Conservation (phyloP, 345 rosid species). For the Gossypium mustelinum region DNA sequence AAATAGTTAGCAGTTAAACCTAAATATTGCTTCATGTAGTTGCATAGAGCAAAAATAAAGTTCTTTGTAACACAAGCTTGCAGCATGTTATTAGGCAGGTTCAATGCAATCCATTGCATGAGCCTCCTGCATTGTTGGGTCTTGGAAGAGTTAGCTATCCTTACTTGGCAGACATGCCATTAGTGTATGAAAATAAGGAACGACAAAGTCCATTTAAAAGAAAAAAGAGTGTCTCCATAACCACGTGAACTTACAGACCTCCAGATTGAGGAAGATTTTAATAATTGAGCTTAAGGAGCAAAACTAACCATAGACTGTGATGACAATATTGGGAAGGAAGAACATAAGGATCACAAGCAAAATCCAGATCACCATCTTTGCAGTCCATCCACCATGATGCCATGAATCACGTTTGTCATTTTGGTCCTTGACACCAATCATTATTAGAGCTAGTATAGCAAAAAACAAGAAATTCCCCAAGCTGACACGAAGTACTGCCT, state of each 20-base stretch:
- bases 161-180: background rate
- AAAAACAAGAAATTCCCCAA: constrained; percentile 86
- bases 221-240: background rate
- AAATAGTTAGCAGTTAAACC: background rate
- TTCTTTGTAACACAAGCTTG: background rate
- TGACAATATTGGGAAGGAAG: constrained; percentile 66
- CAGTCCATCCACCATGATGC: constrained; percentile 94
- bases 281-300: background rate
- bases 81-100: background rate
- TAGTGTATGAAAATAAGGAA: background rate
- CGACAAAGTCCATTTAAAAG: background rate
- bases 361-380: constrained; percentile 84
- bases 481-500: constrained; percentile 96
- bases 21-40: background rate
- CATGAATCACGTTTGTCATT: constrained; percentile 84
- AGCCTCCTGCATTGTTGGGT: background rate
- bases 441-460: constrained; percentile 59
- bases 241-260: background rate
- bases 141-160: background rate
- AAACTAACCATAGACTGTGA: constrained; percentile 71
- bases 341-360: constrained; percentile 84
- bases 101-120: background rate
- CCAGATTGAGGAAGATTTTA: background rate
- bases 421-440: constrained; percentile 95
- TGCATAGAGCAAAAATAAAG: constrained; percentile 1